Evolutionary conservation across 208 protist species (phyloP).

Genomic region (Crithidia mellificae): DNA sequence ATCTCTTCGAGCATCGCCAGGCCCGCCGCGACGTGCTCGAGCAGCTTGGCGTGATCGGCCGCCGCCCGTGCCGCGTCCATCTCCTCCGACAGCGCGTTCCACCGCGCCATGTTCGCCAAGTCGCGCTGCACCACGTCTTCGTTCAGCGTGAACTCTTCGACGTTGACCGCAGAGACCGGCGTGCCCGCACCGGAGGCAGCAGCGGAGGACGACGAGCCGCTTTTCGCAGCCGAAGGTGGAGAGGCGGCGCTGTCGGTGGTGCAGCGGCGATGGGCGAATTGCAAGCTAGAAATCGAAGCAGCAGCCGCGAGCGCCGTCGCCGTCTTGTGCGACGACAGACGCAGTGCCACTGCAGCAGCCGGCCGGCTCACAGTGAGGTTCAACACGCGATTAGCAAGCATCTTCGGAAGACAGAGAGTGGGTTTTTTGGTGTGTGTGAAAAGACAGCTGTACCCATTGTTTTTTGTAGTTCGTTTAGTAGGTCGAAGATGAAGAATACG

Average conservation of each 20-base stretch:
- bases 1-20: slow-evolving; percentile 71
- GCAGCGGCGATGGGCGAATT: background rate
- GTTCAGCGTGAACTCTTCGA: slow-evolving; percentile 86
- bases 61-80: slow-evolving; percentile 51
- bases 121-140: slow-evolving; percentile 82
- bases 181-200: no score
- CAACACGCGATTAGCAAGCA: slow-evolving; percentile 9
- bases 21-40: slow-evolving; percentile 53
- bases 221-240: background rate
- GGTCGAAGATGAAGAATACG: no score
- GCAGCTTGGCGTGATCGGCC: slow-evolving; percentile 42
- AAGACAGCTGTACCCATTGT: no score
- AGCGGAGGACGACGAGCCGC: no score
- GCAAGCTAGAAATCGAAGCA: background rate
- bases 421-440: no score
- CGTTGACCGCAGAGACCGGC: slow-evolving; percentile 64
- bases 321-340: background rate
- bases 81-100: slow-evolving; percentile 71
- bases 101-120: slow-evolving; percentile 61
- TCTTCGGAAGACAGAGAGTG: background rate
- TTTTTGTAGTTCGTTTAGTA: no score
- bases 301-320: background rate
- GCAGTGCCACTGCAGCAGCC: background rate
- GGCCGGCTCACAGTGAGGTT: background rate
- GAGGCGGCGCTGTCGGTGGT: background rate